Evolutionary conservation across 2,329 filamentous ascomycete species (phyloP).

Genomic region (Cordyceps fumosorosea): DNA sequence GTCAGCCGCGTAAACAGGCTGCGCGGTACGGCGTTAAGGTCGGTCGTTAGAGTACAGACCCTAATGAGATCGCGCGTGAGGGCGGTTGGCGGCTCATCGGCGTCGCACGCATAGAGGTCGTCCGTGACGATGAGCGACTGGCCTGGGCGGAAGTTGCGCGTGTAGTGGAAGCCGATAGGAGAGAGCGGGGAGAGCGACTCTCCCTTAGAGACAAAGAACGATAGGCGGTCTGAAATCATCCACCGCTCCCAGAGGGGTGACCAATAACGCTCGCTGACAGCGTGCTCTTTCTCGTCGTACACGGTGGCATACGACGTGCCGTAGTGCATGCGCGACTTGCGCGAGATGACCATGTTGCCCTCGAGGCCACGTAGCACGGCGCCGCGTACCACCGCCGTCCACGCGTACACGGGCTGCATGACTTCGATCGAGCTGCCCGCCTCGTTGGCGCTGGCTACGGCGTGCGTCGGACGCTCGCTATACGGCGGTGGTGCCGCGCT

Average conservation of each 20-base stretch:
- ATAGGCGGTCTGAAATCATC: constrained; percentile 75
- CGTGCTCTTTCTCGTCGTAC: constrained; percentile 70
- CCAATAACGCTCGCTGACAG: constrained; percentile 69
- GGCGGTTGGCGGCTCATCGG: constrained; percentile 56
- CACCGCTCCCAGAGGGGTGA: constrained; percentile 72
- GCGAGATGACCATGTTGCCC: constrained; percentile 70
- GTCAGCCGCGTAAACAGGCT: constrained; percentile 68
- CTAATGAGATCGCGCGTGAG: constrained; percentile 58
- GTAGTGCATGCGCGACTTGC: constrained; percentile 70
- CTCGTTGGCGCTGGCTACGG: constrained; percentile 38
- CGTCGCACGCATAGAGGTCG: constrained; percentile 70
- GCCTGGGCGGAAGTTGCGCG: constrained; percentile 72
- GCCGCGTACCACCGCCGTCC: constrained; percentile 73
- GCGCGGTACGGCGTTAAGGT: constrained; percentile 67
- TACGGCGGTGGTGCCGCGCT: constrained; percentile 54
- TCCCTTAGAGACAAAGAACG: constrained; percentile 82
- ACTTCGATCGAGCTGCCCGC: constrained; percentile 61
- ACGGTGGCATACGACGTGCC: constrained; percentile 77
- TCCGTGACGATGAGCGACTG: constrained; percentile 74
- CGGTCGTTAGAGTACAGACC: constrained; percentile 75
- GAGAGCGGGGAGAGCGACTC: constrained; percentile 67
- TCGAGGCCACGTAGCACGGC: constrained; percentile 70
- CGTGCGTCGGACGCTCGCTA: constrained; percentile 64
- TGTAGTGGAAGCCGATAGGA: constrained; percentile 79
- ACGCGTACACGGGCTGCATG: constrained; percentile 75